Base-by-base conservation (phyloP, 495 filamentous ascomycete species). In the Cercophora scortea region DNA sequence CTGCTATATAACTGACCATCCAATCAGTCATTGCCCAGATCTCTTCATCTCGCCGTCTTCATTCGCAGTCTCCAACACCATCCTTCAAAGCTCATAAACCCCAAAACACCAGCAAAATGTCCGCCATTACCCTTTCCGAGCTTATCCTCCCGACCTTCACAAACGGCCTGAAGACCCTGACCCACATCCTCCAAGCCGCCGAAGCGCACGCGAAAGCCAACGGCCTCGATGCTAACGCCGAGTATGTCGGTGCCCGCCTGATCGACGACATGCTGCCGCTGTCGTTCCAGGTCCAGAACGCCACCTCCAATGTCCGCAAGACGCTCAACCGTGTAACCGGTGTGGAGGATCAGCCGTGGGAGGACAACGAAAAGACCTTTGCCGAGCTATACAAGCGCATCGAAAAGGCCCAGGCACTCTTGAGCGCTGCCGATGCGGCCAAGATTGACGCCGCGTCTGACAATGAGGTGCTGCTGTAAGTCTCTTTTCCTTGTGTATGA, bases 211-310 rank as follows among this genome's bases (percentile, higher is more conserved):
- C 66, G 35, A 50, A 53, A 16, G 49, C 41, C 11, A 39, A 53
- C 42, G 43, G 42, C 42, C 41, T 61, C 36, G 43, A 59, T 35
- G 41, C 55, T 15, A 46, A 66, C 35, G 39, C 32, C 2, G 60
- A 62, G 10, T 55, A 66, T 48, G 45, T 61, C 42, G n/a, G 50
- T n/a, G 54, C 64, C 9, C 62, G 66, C 10, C 59, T 75, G 5
- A 46, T 54, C 57, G 59, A 64, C 6, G 76, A 79, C 65, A 78
- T 79, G 77, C 65, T 63, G 47, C 65, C 72, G 7, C 58, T 80
- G 16, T 54, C 66, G 42, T 75, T 71, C 63, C 79, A 83, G 60
- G 53, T 81, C 58, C 61, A 68, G 12, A 60, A 65, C 51, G 59
- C 55, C 40, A 60, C 61, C 41, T 54, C 63, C 46, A 60, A 59